Percentiles rank a stretch among this genome's conserved stretches.
These are phyloP conservation scores for Naganishia sp. DNA, from an alignment of 1,284 basidiomycete species.

Conservation along the genomic window DNA sequence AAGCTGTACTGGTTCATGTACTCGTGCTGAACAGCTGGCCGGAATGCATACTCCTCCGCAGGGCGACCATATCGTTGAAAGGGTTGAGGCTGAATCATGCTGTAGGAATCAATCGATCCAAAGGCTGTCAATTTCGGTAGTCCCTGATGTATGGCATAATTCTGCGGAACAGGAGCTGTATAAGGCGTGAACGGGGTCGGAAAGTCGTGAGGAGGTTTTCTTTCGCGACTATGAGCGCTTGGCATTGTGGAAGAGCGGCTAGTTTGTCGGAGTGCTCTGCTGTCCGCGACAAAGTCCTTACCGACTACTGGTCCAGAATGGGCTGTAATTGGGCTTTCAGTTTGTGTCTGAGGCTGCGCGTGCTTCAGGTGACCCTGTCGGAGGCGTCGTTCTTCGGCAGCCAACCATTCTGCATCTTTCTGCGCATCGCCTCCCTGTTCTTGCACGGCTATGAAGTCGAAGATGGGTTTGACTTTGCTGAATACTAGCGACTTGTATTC, in stretches of 20 bases:
- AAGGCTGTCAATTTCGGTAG: slow-evolving; percentile 2
- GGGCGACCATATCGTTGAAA: not conserved
- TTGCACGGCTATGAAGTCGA: slow-evolving; percentile 26
- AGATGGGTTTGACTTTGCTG: slow-evolving; percentile 30
- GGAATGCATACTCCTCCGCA: not conserved
- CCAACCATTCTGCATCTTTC: slow-evolving; percentile 24
- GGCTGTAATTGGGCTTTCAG: not conserved
- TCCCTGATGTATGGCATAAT: not conserved
- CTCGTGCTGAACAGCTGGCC: not conserved
- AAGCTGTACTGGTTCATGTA: slow-evolving; percentile 4
- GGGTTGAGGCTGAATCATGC: not conserved
- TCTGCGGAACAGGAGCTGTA: not conserved
- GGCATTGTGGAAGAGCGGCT: not conserved
- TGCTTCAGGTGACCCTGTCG: slow-evolving; percentile 25
- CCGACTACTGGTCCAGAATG: slow-evolving; percentile 27
- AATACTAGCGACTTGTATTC: slow-evolving; percentile 33
- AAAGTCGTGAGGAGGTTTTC: not conserved
- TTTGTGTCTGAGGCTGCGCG: not conserved
- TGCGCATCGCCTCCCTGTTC: slow-evolving; percentile 22
- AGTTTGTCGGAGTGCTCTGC: not conserved
- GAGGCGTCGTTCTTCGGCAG: slow-evolving; percentile 26
- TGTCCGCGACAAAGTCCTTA: slow-evolving; percentile 27
- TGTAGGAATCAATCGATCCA: slow-evolving; percentile 6
- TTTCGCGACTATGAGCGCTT: not conserved
- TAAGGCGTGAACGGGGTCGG: slow-evolving; percentile 1